Percentiles rank a stretch among this genome's conserved stretches.
These are phyloP conservation scores for Apophysomyces variabilis DNA, from an alignment of 371 early-diverging fungal genomes.

Conservation along the genomic window DNA sequence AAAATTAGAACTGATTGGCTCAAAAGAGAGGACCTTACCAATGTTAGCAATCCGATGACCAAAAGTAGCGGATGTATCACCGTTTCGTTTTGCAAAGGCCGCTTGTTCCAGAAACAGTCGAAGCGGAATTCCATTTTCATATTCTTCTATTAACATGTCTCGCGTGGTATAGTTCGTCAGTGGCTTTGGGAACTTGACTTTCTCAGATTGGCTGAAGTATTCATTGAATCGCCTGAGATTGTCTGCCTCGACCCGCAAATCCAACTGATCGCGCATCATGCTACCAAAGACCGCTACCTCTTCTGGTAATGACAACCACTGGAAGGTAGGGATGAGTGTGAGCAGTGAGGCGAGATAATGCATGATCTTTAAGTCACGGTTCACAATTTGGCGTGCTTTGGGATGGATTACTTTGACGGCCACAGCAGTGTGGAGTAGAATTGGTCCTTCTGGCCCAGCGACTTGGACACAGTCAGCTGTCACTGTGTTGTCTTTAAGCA, in stretches of 20 bases:
- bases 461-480: conserved; percentile 40
- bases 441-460: conserved; percentile 26
- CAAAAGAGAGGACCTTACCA: conserved; percentile 43
- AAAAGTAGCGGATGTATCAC: conserved; percentile 52
- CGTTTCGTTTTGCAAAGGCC: conserved; percentile 24
- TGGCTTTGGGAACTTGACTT: conserved; percentile 76
- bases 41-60: conserved; percentile 77
- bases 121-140: conserved; percentile 77
- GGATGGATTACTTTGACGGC: conserved; percentile 97
- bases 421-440: conserved; percentile 63
- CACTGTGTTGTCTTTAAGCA: conserved; percentile 29
- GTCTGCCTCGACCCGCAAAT: conserved; percentile 82
- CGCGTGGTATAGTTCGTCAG: conserved; percentile 62
- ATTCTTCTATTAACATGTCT: conserved; percentile 86
- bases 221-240: conserved; percentile 75
- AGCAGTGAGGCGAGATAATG: conserved; percentile 67
- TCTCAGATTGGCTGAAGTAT: conserved; percentile 63
- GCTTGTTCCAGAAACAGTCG: conserved; percentile 68
- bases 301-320: conserved; percentile 86
- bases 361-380: conserved; percentile 85
- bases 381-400: conserved; percentile 66
- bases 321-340: conserved; percentile 72
- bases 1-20: not conserved
- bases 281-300: conserved; percentile 86
- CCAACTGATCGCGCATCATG: conserved; percentile 94